Evolutionary conservation across 2,329 filamentous ascomycete genomes (phyloP).

Genomic region (Fusarium ramigenum): DNA sequence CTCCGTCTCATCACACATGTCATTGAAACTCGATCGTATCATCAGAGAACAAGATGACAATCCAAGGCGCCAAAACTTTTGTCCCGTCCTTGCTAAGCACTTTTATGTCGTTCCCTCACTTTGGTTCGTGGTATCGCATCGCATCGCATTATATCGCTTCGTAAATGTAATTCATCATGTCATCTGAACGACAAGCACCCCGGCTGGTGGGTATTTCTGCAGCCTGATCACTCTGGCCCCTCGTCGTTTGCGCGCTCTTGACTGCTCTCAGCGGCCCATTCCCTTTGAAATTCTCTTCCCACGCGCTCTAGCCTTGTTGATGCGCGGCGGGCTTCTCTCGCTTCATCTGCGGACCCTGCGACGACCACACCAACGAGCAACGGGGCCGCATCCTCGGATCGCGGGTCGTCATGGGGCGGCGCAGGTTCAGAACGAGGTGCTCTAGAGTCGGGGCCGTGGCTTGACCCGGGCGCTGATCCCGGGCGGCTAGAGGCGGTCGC

Average conservation of each 20-base stretch:
- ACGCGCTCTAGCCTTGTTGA: constrained; percentile 63
- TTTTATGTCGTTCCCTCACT: background rate
- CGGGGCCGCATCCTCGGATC: constrained; percentile 54
- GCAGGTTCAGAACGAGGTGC: constrained; percentile 21
- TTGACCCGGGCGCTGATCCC: constrained; percentile 31
- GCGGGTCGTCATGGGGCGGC: constrained; percentile 29
- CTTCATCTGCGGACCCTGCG: constrained; percentile 57
- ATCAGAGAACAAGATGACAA: constrained; percentile 6
- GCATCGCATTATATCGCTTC: constrained; percentile 36
- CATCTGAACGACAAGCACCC: constrained; percentile 11
- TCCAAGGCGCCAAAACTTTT: constrained; percentile 9
- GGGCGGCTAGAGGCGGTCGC: constrained; percentile 9
- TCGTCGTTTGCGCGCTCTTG: constrained; percentile 40
- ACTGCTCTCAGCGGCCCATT: constrained; percentile 54
- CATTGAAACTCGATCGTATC: constrained; percentile 1
- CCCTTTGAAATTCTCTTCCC: constrained; percentile 63
- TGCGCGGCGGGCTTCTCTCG: constrained; percentile 61
- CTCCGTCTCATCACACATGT: background rate
- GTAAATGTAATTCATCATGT: constrained; percentile 37
- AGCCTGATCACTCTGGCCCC: constrained; percentile 36
- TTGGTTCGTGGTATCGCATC: constrained; percentile 23
- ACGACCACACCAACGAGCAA: constrained; percentile 65
- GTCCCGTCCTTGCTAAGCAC: background rate
- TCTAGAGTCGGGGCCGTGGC: constrained; percentile 23
- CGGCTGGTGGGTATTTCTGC: background rate